Evolutionary conservation across 1,139 yeast genomes (phyloP).

Genomic region (Kodamaea sp.): DNA sequence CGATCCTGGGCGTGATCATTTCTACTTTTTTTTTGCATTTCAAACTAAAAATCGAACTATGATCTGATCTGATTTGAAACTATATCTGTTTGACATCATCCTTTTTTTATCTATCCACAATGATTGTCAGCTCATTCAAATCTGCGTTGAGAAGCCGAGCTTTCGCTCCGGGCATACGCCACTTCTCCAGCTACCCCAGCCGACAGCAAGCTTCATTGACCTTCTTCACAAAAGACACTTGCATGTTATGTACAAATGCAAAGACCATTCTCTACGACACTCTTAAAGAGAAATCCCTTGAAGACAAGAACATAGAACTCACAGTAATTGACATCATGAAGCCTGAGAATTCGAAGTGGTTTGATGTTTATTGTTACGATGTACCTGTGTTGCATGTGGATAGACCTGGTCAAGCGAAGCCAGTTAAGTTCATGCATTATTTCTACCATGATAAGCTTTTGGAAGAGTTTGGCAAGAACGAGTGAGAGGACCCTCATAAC

Average conservation of each 20-base stretch:
- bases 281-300: conserved; percentile 26
- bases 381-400: conserved; percentile 86
- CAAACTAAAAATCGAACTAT: neutral
- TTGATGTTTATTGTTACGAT: conserved; percentile 82
- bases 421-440: conserved; percentile 76
- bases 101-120: neutral
- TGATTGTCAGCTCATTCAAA: neutral
- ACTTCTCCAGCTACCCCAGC: conserved; percentile 1
- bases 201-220: conserved; percentile 35
- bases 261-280: conserved; percentile 51
- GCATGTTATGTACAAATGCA: conserved; percentile 79
- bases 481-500: too few relatives aligned
- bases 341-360: conserved; percentile 70
- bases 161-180: neutral
- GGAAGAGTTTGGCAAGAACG: conserved; percentile 51
- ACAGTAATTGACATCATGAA: conserved; percentile 65
- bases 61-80: neutral
- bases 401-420: conserved; percentile 42
- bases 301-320: conserved; percentile 33
- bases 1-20: conserved; percentile 99
- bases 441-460: conserved; percentile 58
- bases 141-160: neutral
- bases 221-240: conserved; percentile 75
- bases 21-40: conserved; percentile 16
- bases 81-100: neutral